Evolutionary conservation across 345 rosid species (phyloP).

Genomic region (Arabis hirsuta): DNA sequence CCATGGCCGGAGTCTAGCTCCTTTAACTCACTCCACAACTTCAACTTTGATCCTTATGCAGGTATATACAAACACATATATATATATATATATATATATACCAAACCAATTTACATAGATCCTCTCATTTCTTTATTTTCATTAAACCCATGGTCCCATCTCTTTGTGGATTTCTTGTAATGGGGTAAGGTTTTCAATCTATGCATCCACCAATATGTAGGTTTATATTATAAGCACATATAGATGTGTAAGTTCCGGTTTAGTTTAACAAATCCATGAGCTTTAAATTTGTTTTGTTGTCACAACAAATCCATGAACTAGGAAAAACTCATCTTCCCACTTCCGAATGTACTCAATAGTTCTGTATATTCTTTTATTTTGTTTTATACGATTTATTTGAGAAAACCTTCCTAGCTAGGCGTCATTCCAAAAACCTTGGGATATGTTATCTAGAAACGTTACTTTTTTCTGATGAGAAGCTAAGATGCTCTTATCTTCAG

Average conservation of each 20-base stretch:
- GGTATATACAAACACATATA: slow-evolving; percentile 49
- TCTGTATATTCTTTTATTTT: neutral
- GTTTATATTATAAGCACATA: neutral
- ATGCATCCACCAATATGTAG: slow-evolving; percentile 2
- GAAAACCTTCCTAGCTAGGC: neutral
- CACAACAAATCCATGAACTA: neutral
- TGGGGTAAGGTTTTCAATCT: neutral
- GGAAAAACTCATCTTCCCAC: neutral
- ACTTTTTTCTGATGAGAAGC: slow-evolving; percentile 19
- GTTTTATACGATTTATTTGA: neutral
- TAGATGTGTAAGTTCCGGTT: neutral
- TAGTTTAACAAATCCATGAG: neutral
- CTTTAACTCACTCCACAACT: slow-evolving; percentile 67
- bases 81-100: neutral
- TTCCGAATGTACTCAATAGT: neutral
- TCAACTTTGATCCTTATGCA: slow-evolving; percentile 60
- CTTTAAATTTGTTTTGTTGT: neutral
- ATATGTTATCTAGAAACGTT: slow-evolving; percentile 17
- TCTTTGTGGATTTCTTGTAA: slow-evolving; percentile 1
- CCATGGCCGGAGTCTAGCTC: slow-evolving; percentile 46
- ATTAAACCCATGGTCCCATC: slow-evolving; percentile 1
- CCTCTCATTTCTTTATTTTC: neutral
- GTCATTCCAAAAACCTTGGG: slow-evolving; percentile 35
- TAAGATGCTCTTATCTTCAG: slow-evolving; percentile 19
- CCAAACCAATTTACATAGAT: neutral